phyloP scores from a whole-genome alignment of 1,284 basidiomycete genomes.

The Lentinula novae-zelandiae region DNA sequence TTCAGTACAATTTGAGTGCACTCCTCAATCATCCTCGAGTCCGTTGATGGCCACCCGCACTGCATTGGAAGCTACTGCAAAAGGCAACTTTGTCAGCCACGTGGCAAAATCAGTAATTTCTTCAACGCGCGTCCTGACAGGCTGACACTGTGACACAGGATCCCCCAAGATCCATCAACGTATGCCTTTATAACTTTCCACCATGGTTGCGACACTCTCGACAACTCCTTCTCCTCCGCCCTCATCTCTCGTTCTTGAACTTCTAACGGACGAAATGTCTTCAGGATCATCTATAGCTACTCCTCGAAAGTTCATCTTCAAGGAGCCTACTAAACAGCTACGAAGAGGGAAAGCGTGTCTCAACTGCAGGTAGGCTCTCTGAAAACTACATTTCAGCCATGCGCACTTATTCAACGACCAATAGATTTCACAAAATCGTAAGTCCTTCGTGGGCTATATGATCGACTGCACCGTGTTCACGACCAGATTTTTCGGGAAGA shows the following conservation, averaged over 20 bases:
- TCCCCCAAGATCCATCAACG: neutral
- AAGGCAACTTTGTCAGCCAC: neutral
- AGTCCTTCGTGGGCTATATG: neutral
- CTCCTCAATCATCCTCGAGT: neutral
- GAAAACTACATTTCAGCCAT: neutral
- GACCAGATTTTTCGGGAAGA: slow-evolving; percentile 5
- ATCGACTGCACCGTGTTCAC: neutral
- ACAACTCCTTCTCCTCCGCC: neutral
- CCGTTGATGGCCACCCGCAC: neutral
- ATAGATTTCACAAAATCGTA: slow-evolving; percentile 17
- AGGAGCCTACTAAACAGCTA: slow-evolving; percentile 13
- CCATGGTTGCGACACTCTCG: neutral
- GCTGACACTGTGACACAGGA: neutral
- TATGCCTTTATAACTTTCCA: neutral
- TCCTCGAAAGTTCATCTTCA: slow-evolving; percentile 12
- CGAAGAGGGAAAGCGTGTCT: slow-evolving; percentile 17
- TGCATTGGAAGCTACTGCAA: neutral
- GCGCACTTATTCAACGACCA: neutral
- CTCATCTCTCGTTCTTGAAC: neutral
- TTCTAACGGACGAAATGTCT: neutral
- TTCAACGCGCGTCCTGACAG: neutral
- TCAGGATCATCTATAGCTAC: neutral
- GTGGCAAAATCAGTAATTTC: neutral
- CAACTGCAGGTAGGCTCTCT: slow-evolving; percentile 15
- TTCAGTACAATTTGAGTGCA: neutral